A percentile compares a stretch with the other conserved stretches of the same genome.
Conservation (phyloP, 2,329 filamentous ascomycete species). For the Pezicula radicicola region DNA sequence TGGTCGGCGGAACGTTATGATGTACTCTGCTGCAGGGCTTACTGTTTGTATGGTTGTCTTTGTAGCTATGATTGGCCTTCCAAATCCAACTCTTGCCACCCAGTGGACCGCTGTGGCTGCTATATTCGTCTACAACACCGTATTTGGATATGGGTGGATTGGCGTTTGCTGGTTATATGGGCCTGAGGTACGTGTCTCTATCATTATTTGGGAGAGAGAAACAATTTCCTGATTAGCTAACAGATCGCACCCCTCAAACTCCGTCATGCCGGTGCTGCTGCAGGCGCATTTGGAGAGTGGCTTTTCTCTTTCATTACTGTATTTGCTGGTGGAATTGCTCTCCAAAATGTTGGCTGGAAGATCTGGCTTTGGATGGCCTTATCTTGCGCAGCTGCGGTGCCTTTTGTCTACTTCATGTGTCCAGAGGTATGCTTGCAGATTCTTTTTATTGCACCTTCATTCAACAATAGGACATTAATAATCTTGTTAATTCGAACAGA, state of each 20-base stretch:
- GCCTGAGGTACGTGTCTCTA: conserved; percentile 19
- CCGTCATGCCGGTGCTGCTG: conserved; percentile 32
- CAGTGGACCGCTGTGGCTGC: conserved; percentile 10
- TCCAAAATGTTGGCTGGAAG: conserved; percentile 31
- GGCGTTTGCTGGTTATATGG: conserved; percentile 32
- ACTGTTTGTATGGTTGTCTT: conserved; percentile 2
- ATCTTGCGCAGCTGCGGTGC: conserved; percentile 22
- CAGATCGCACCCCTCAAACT: conserved; percentile 33
- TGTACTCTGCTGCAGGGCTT: neutral
- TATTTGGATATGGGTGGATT: conserved; percentile 24
- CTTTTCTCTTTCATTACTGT: conserved; percentile 32
- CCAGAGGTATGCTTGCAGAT: conserved; percentile 3
- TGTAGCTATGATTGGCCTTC: conserved; percentile 6
- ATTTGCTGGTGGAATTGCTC: conserved; percentile 30
- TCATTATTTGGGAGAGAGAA: no score
- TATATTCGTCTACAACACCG: conserved; percentile 7
- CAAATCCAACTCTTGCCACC: conserved; percentile 5
- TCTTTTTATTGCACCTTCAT: neutral
- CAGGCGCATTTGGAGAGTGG: conserved; percentile 31
- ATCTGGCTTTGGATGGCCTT: conserved; percentile 35
- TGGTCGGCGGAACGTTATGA: neutral
- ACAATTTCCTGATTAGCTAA: neutral
- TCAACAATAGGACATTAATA: neutral
- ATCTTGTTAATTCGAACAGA: neutral
- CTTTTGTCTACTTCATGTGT: conserved; percentile 13